Conservation (phyloP, 2,329 filamentous ascomycete species). For the Colletotrichum abscissum region DNA sequence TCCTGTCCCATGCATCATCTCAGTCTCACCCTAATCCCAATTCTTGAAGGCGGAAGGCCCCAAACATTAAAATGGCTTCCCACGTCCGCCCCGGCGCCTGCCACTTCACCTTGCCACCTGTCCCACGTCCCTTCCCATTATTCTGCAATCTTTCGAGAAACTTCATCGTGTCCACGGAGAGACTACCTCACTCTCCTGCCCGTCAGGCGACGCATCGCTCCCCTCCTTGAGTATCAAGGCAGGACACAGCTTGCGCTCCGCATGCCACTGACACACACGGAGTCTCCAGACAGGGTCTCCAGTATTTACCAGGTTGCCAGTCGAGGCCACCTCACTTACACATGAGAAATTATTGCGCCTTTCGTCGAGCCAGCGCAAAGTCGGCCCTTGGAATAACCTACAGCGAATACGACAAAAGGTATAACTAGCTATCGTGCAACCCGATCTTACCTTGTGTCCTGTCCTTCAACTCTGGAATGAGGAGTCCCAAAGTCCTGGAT, state of each 20-base stretch:
- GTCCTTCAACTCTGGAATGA: background rate
- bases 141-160: background rate
- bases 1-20: background rate
- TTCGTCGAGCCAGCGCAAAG: background rate
- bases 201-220: conserved; percentile 14
- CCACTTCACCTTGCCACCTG: background rate
- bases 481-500: background rate
- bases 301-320: background rate
- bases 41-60: background rate
- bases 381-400: background rate
- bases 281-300: background rate
- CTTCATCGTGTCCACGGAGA: background rate
- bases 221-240: conserved; percentile 20
- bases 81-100: background rate
- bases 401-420: background rate
- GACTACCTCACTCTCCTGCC: background rate
- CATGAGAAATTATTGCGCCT: background rate
- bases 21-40: background rate
- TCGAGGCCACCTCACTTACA: background rate
- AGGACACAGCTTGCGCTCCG: conserved; percentile 24
- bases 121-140: background rate
- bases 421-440: background rate
- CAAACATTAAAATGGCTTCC: conserved; percentile 28
- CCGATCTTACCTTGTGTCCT: background rate
- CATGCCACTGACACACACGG: background rate